Percentiles rank a stretch among this genome's conserved stretches.
These are phyloP conservation scores for Beauveria medogensis DNA, from an alignment of 2,329 filamentous ascomycete species.

Conservation along the genomic window DNA sequence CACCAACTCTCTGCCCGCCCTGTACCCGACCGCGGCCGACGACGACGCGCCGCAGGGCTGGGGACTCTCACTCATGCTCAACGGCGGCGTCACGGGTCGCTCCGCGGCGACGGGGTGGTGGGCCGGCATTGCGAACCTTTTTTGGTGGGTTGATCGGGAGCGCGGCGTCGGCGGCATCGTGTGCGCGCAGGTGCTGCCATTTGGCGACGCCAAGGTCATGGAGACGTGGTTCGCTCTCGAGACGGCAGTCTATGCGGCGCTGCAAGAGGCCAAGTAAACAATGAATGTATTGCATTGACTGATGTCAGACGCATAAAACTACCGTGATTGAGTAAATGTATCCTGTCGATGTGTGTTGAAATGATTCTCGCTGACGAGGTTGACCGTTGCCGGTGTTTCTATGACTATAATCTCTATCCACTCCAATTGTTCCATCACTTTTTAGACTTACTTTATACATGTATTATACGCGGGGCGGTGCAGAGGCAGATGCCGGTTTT, in stretches of 20 bases:
- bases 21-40: conserved; percentile 35
- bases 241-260: conserved; percentile 26
- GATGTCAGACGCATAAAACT: neutral
- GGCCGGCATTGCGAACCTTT: conserved; percentile 53
- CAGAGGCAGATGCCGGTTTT: neutral
- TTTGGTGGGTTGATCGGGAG: conserved; percentile 56
- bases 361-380: neutral
- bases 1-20: conserved; percentile 37
- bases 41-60: conserved; percentile 51
- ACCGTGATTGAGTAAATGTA: neutral
- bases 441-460: neutral
- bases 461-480: neutral
- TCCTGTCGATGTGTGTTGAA: neutral
- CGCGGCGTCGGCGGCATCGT: conserved; percentile 48
- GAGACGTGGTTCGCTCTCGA: conserved; percentile 33
- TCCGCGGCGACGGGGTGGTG: conserved; percentile 44
- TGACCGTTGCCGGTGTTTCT: neutral
- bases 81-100: conserved; percentile 41
- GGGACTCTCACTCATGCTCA: conserved; percentile 53
- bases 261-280: neutral
- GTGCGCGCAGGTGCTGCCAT: conserved; percentile 42
- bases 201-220: conserved; percentile 34
- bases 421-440: neutral
- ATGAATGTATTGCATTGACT: too few relatives aligned
- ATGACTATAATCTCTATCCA: neutral